These are phyloP conservation scores for Aegilops speltoides DNA, from an alignment of 176 grass and related monocot species.

Conservation along the genomic window DNA sequence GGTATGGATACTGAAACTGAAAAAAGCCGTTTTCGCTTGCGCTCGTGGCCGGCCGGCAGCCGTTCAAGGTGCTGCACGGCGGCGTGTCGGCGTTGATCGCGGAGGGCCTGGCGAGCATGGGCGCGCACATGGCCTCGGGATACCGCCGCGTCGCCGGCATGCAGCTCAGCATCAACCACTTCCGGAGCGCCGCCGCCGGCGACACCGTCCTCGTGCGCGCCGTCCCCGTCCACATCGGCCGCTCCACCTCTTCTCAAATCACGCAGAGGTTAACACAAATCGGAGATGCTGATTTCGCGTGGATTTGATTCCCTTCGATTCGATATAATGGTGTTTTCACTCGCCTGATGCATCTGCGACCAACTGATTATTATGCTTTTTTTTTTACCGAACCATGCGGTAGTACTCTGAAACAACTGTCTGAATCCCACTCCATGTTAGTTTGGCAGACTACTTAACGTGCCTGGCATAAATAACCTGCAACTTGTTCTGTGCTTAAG, in stretches of 20 bases:
- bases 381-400: too few relatives aligned
- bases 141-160: conserved; percentile 69
- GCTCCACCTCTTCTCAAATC: conserved; percentile 26
- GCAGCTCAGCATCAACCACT: conserved; percentile 46
- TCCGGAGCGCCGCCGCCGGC: conserved; percentile 58
- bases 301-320: too few relatives aligned
- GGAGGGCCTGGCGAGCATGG: conserved; percentile 86
- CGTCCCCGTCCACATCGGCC: conserved; percentile 59
- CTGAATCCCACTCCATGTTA: not conserved
- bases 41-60: conserved; percentile 24
- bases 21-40: too few relatives aligned
- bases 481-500: not conserved
- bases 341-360: too few relatives aligned
- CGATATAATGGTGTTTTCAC: too few relatives aligned
- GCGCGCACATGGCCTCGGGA: conserved; percentile 83
- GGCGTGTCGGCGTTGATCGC: conserved; percentile 76
- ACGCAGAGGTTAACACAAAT: not conserved
- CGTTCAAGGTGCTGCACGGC: conserved; percentile 96
- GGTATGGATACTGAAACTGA: too few relatives aligned
- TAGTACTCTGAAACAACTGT: not conserved
- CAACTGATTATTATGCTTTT: too few relatives aligned
- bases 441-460: too few relatives aligned
- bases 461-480: not conserved
- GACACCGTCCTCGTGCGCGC: conserved; percentile 74
- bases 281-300: not conserved